Conservation (phyloP, 768 basidiomycete genomes). For the Russula sp. region DNA sequence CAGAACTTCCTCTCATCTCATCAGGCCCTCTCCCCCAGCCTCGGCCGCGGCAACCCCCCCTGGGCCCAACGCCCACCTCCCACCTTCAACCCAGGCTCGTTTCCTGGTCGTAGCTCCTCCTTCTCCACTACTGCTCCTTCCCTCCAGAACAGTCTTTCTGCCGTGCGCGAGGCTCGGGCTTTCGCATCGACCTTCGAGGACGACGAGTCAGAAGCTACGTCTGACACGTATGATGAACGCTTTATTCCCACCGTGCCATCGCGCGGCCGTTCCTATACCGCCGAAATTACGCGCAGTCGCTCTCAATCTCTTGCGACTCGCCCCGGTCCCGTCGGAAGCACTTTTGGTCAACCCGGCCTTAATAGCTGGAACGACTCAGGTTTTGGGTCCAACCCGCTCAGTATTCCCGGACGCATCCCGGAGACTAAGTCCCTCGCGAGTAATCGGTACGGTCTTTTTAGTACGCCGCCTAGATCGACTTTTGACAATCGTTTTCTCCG, state of each 20-base stretch:
- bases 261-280: conserved; percentile 54
- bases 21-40: conserved; percentile 38
- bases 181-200: conserved; percentile 80
- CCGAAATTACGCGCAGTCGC: conserved; percentile 64
- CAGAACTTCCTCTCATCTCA: conserved; percentile 45
- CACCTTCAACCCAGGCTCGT: conserved; percentile 39
- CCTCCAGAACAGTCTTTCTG: conserved; percentile 52
- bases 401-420: conserved; percentile 51
- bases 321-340: conserved; percentile 48
- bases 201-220: conserved; percentile 62
- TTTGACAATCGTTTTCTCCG: conserved; percentile 48
- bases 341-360: conserved; percentile 35
- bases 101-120: conserved; percentile 63
- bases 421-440: conserved; percentile 56
- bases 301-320: conserved; percentile 69
- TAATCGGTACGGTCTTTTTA: conserved; percentile 62
- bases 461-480: conserved; percentile 50
- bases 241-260: conserved; percentile 39
- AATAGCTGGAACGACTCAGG: conserved; percentile 57
- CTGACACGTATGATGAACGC: conserved; percentile 45
- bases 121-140: conserved; percentile 47
- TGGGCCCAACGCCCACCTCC: conserved; percentile 45
- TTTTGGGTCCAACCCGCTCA: conserved; percentile 49
- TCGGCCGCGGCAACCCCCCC: conserved; percentile 39
- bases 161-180: conserved; percentile 55